A percentile compares a stretch with the other conserved stretches of the same genome.
Conservation (phyloP, 2,329 filamentous ascomycete species). For the Cladorrhinum sp. region DNA sequence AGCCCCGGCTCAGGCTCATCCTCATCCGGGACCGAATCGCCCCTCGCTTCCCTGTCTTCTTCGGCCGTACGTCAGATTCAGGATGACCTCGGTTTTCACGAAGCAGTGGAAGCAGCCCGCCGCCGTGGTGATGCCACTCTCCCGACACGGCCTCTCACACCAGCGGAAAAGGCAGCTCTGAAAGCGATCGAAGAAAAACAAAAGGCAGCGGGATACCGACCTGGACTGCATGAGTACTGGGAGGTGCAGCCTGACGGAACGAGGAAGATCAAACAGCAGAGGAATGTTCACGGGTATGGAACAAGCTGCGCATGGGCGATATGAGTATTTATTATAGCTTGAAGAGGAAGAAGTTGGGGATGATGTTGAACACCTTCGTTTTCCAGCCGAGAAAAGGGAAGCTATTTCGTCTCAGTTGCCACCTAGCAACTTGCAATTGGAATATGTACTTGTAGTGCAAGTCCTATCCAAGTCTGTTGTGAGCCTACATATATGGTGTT, state of each 20-base stretch:
- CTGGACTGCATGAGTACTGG: not conserved
- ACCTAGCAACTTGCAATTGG: no score
- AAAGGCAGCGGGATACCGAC: not conserved
- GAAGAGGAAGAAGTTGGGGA: no score
- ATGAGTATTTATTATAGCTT: no score
- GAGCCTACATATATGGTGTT: no score
- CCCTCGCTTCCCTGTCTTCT: not conserved
- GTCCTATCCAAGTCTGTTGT: no score
- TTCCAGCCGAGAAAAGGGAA: no score
- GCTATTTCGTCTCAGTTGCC: no score
- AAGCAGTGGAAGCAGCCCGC: not conserved
- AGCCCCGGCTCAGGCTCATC: not conserved
- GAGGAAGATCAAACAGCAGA: conserved; percentile 1
- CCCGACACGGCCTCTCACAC: not conserved
- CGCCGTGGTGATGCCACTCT: not conserved
- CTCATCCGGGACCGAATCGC: not conserved
- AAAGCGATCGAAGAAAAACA: not conserved
- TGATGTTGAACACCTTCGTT: no score
- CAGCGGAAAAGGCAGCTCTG: not conserved
- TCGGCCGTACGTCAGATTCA: not conserved
- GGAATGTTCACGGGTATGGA: not conserved
- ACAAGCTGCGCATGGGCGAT: not conserved
- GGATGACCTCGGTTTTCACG: conserved; percentile 2
- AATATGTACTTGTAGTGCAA: no score
- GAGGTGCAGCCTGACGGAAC: conserved; percentile 4